phyloP scores from a whole-genome alignment of 176 grass and related monocot species.

The Aechmea fasciata region DNA sequence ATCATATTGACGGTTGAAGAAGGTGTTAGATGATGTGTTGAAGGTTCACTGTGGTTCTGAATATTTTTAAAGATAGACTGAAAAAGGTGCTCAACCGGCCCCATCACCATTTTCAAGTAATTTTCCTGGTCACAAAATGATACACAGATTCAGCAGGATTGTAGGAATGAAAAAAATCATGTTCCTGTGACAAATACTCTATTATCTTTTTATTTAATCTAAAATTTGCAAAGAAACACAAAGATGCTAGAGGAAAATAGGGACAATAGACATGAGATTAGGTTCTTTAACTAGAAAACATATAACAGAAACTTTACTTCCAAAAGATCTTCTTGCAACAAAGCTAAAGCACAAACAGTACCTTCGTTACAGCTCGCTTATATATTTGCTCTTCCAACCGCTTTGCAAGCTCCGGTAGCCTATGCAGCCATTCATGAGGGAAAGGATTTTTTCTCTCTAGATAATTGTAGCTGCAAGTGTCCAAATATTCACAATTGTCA shows the following conservation, averaged over 20 bases:
- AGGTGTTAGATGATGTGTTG: constrained; percentile 34
- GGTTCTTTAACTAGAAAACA: background rate
- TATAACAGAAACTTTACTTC: background rate
- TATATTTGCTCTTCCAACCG: constrained; percentile 20
- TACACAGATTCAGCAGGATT: constrained; percentile 5
- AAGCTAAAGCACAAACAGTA: constrained; percentile 6
- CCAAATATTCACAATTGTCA: constrained; percentile 5
- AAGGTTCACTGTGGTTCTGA: constrained; percentile 14
- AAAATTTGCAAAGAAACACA: too few relatives aligned
- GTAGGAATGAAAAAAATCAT: constrained; percentile 14
- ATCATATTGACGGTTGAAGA: constrained; percentile 63
- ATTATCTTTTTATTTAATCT: too few relatives aligned
- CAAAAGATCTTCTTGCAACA: constrained; percentile 12
- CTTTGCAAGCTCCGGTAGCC: constrained; percentile 29
- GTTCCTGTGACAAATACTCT: constrained; percentile 9
- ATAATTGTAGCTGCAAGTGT: constrained; percentile 23
- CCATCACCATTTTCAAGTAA: constrained; percentile 57
- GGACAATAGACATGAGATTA: too few relatives aligned
- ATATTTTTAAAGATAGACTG: constrained; percentile 41
- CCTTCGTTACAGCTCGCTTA: constrained; percentile 6
- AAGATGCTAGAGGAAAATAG: too few relatives aligned
- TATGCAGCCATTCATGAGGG: constrained; percentile 20
- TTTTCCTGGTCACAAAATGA: constrained; percentile 53
- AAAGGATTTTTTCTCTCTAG: constrained; percentile 23
- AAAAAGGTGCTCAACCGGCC: constrained; percentile 44